Percentiles rank a stretch among this genome's conserved stretches.
Conservation (phyloP, 768 basidiomycete genomes). For the Lactarius sp. region DNA sequence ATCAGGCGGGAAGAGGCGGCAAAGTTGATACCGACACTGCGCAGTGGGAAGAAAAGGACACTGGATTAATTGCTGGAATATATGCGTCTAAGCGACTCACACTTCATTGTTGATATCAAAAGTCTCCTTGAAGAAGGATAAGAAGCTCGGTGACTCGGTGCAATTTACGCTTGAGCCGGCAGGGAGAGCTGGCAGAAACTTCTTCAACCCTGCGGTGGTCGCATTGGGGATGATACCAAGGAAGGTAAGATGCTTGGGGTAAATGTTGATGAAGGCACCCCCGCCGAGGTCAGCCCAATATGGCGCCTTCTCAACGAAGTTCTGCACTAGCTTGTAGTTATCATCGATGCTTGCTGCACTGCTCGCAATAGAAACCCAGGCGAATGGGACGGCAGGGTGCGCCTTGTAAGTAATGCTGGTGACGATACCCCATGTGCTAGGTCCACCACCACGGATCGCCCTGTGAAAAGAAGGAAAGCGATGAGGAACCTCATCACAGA, state of each 20-base stretch:
- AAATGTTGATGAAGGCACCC: not conserved
- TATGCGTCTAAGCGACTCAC: not conserved
- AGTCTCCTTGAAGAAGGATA: not conserved
- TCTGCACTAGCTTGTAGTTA: not conserved
- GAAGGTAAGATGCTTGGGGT: not conserved
- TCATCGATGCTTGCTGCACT: not conserved
- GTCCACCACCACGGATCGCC: constrained; percentile 20
- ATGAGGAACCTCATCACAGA: not conserved
- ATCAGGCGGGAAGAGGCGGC: not conserved
- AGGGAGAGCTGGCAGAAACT: not conserved
- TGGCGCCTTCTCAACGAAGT: not conserved
- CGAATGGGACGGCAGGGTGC: constrained; percentile 14
- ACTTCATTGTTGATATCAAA: not conserved
- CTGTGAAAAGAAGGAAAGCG: not conserved
- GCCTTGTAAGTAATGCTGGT: constrained; percentile 19
- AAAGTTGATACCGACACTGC: not conserved
- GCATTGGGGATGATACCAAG: not conserved
- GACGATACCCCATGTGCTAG: constrained; percentile 19
- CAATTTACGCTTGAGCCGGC: not conserved
- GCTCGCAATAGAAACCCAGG: not conserved
- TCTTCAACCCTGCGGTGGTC: not conserved
- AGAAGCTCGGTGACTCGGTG: not conserved
- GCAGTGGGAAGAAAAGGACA: no score
- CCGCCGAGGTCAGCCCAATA: not conserved
- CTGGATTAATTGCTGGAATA: not conserved